Base-by-base conservation (phyloP, 2,329 filamentous ascomycete species). In the Aspergillus pseudoterreus region DNA sequence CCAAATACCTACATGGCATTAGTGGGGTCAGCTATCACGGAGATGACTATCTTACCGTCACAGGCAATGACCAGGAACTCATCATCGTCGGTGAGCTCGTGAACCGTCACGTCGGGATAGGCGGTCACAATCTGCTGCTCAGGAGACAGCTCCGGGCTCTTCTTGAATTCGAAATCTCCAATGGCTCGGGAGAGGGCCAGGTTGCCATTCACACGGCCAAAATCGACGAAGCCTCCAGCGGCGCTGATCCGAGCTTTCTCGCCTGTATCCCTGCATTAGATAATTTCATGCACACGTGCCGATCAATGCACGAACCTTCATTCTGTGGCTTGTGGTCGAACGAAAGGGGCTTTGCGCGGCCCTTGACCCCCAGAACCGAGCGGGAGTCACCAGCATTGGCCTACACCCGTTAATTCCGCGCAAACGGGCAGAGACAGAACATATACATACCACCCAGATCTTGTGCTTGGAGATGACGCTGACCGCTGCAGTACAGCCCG, bases 111-210 rank as follows among this genome's bases (percentile, higher is more conserved):
- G 69, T 99, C 94, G 19, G 94, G 94, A 74, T 87, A 97, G 5
- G 94, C 94, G 14, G 94, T 99, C 41, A 99, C 94, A 60, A 99
- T 97, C 74, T 99, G 94, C 70, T 95, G 90, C 77, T 99, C 94
- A n/a, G 94, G 94, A 3, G 92, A 86, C 44, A 99, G 84, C 68
- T 96, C 92, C 62, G 92, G 89, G 71, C 91, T 96, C 82, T 97
- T 97, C 82, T 99, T 99, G 82, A 99, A 99, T 72, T 99, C 94
- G 69, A 99, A 99, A 73, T 99, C 94, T 63, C 94, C 94, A 72
- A 99, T 96, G 63, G 94, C 94, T 72, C 94, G 88, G 56, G 94
- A 99, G 56, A 99, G 80, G 43, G 94, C 94, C 43, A 99, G 84
- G 73, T 99, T 99, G 70, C 94, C 94, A 72, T 99, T 99, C 64